Evolutionary conservation across 2,329 filamentous ascomycete species (phyloP), one percentile per base, ranked within the genome.

Genomic region (Colletotrichum shisoi): DNA sequence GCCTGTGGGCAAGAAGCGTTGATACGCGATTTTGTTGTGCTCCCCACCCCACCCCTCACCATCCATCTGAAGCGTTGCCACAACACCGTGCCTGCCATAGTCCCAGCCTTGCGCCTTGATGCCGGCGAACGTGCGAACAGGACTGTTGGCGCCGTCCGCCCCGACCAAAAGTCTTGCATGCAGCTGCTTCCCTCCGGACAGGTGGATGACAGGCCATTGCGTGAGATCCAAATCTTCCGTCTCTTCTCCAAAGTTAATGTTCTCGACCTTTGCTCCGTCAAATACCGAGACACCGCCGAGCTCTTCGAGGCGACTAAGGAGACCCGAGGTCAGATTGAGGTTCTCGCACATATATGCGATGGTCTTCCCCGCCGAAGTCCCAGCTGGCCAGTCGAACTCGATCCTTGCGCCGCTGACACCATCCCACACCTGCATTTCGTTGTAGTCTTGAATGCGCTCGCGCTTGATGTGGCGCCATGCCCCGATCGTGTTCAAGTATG

Each of bases 291-390:
- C 84, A 3, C 84, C 84, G 2, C 88, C 87, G 1, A 96, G 81
- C 71, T 91, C 86, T 11, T 89, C 83, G 42, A 97, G 84, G 15
- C 91, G 86, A 62, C 84, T 84, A 57, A 97, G 79, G 8, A 99
- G 83, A 0, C 88, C 93, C 0, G 89, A 89, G 2, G 92, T 93
- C 40, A 97, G 84, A 76, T 99, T 98, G 39, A 90, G 78, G 77
- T 98, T 99, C 82, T 99, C 96, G 48, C 89, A 92, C 94, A 99
- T 99, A 76, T 95, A 97, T 11, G 95, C 95, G 71, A 99, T 93
- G 1, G 88, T 91, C 68, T 83, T 85, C 74, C 81, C 80, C 78
- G 72, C 79, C 78, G 52, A 79, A 75, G 54, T 78, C 73, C 83
- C 81, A 44, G 80, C 76, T 24, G 79, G 79, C 90, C 89, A 91